A percentile compares a stretch with the other conserved stretches of the same genome.
phyloP scores from a whole-genome alignment of 2,329 filamentous ascomycete species.

The Neofusicoccum kwambonambiense region DNA sequence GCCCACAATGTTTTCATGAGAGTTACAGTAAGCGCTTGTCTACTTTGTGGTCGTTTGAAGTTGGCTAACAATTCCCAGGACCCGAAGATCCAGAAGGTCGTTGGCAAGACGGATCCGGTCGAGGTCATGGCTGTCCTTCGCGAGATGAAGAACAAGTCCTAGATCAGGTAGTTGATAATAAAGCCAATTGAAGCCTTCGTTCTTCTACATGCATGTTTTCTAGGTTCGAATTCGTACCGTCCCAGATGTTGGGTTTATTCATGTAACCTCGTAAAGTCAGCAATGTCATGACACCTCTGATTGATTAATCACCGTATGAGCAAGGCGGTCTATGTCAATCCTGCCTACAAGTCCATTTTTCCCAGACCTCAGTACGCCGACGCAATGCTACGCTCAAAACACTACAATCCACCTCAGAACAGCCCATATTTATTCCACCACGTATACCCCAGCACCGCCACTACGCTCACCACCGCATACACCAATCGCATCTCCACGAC shows the following conservation, averaged over 20 bases:
- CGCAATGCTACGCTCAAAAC: not conserved
- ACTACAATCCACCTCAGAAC: constrained; percentile 28
- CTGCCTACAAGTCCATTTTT: too few relatives aligned
- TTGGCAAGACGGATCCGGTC: constrained; percentile 75
- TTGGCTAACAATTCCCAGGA: constrained; percentile 53
- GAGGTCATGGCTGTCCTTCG: constrained; percentile 83
- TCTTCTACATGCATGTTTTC: too few relatives aligned
- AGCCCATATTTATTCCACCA: constrained; percentile 56
- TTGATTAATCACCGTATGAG: too few relatives aligned
- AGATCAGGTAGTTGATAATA: not conserved
- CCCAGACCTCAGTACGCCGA: not conserved
- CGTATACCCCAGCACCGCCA: constrained; percentile 52
- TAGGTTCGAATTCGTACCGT: too few relatives aligned
- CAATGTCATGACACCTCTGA: too few relatives aligned
- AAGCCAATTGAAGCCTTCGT: too few relatives aligned
- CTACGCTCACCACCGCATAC: constrained; percentile 59
- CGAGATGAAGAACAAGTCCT: constrained; percentile 75
- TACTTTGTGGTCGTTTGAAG: not conserved
- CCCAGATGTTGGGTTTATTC: too few relatives aligned
- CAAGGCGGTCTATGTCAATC: too few relatives aligned
- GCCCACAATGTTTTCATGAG: constrained; percentile 96
- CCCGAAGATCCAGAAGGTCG: constrained; percentile 77
- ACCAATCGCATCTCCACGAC: constrained; percentile 79
- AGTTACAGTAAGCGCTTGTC: constrained; percentile 44
- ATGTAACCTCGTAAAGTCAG: too few relatives aligned